Evolutionary conservation across 306 rosid species (phyloP).

Genomic region (Quercus cerris): DNA sequence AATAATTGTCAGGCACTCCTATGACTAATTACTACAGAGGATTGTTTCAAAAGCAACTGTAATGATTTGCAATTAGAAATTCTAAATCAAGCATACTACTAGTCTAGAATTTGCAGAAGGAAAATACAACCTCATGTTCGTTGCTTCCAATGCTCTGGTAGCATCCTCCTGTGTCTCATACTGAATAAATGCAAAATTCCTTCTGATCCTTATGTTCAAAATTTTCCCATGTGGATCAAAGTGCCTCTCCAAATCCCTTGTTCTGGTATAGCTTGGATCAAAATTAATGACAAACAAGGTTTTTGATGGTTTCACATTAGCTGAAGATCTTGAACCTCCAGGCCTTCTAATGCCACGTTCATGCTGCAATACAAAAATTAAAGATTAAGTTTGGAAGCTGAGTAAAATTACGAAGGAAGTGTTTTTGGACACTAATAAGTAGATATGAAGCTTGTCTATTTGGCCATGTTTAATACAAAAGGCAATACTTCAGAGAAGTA

Average conservation of each 20-base stretch:
- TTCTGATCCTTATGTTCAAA: slow-evolving; percentile 70
- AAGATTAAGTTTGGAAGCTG: slow-evolving; percentile 3
- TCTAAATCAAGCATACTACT: background rate
- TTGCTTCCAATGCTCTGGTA: slow-evolving; percentile 68
- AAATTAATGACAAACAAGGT: slow-evolving; percentile 79
- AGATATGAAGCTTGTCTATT: background rate
- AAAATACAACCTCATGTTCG: slow-evolving; percentile 62
- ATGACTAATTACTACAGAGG: background rate
- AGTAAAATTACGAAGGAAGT: slow-evolving; percentile 7
- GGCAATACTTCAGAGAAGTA: background rate
- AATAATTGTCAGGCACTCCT: background rate
- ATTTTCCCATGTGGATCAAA: slow-evolving; percentile 74
- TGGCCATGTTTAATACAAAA: background rate
- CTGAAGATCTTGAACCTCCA: slow-evolving; percentile 61
- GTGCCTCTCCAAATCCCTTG: slow-evolving; percentile 84
- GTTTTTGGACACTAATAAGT: background rate
- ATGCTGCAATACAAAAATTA: slow-evolving; percentile 51
- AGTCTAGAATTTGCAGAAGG: slow-evolving; percentile 1
- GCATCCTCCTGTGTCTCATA: slow-evolving; percentile 81
- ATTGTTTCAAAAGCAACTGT: background rate
- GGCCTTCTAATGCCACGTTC: slow-evolving; percentile 71
- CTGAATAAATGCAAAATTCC: slow-evolving; percentile 81
- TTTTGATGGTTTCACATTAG: slow-evolving; percentile 59
- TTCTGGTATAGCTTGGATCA: slow-evolving; percentile 77
- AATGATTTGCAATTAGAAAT: background rate